Conservation (phyloP, 768 basidiomycete species). For the Tylopilus plumbeoviolaceoides region DNA sequence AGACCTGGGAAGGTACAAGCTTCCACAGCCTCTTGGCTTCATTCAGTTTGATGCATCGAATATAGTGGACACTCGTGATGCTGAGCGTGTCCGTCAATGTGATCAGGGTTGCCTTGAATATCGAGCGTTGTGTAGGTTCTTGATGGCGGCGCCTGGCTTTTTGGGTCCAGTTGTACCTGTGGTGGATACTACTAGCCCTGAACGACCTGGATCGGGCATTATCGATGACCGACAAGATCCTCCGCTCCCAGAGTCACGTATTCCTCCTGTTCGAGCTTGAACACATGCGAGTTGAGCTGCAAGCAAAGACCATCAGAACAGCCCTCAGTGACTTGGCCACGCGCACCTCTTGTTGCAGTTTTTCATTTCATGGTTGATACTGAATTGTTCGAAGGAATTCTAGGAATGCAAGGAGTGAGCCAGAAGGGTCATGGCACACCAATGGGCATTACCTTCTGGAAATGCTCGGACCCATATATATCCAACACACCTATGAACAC, state of each 20-base stretch:
- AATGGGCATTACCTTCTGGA: slow-evolving; percentile 70
- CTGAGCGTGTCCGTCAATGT: slow-evolving; percentile 96
- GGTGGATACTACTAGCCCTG: slow-evolving; percentile 61
- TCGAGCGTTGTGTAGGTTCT: slow-evolving; percentile 94
- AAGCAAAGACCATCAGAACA: slow-evolving; percentile 13
- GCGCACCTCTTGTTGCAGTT: slow-evolving; percentile 91
- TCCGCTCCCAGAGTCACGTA: slow-evolving; percentile 84
- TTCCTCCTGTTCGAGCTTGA: slow-evolving; percentile 99
- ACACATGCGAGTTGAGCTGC: slow-evolving; percentile 98
- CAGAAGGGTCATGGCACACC: neutral
- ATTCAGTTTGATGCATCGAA: slow-evolving; percentile 99
- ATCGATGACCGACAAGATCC: slow-evolving; percentile 78
- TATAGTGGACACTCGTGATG: slow-evolving; percentile 98
- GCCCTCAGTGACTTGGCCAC: neutral
- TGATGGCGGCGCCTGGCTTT: slow-evolving; percentile 64
- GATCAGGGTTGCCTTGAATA: slow-evolving; percentile 94
- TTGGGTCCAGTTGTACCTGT: slow-evolving; percentile 42
- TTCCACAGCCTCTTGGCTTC: slow-evolving; percentile 97
- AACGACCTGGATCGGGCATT: slow-evolving; percentile 84
- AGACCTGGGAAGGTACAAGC: slow-evolving; percentile 91
- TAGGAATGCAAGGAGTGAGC: slow-evolving; percentile 26
- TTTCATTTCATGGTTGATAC: slow-evolving; percentile 99
- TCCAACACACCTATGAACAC: slow-evolving; percentile 99
- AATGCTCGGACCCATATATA: slow-evolving; percentile 97
- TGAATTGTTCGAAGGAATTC: slow-evolving; percentile 97